phyloP scores from a whole-genome alignment of 768 basidiomycete species.

The Russula ochroleuca region DNA sequence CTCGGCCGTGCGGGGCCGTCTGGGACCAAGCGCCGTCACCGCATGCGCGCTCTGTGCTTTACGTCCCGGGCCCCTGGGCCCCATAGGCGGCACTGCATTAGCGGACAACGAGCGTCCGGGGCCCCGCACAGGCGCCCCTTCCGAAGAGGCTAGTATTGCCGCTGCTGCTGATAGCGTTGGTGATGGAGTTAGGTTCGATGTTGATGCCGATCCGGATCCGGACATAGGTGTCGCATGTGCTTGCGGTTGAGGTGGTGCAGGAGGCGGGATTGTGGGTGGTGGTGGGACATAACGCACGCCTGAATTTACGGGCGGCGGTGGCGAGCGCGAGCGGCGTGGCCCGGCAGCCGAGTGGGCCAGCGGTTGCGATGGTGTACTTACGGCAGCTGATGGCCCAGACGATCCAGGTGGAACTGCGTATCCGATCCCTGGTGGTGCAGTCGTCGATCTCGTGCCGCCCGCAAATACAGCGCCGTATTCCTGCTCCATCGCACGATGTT shows the following conservation, averaged over 20 bases:
- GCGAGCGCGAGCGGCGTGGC: conserved; percentile 31
- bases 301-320: conserved; percentile 5
- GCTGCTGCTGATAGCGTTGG: background rate
- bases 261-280: background rate
- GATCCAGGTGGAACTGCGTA: conserved; percentile 38
- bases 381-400: conserved; percentile 38
- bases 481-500: conserved; percentile 89
- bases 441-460: conserved; percentile 5
- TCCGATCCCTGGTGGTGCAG: conserved; percentile 11
- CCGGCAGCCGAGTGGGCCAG: conserved; percentile 31
- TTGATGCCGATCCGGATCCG: background rate
- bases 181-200: background rate
- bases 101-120: conserved; percentile 71
- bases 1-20: conserved; percentile 44
- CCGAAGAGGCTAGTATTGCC: background rate
- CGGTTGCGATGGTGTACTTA: conserved; percentile 31
- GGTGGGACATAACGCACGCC: conserved; percentile 9
- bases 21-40: conserved; percentile 37
- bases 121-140: conserved; percentile 37
- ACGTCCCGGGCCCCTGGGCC: conserved; percentile 42
- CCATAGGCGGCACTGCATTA: conserved; percentile 42
- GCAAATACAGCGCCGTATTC: conserved; percentile 52
- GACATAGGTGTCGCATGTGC: background rate
- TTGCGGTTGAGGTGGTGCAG: background rate
- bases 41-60: conserved; percentile 69